phyloP scores from a whole-genome alignment of 805 yeast genomes.

The Saturnispora diversa region DNA sequence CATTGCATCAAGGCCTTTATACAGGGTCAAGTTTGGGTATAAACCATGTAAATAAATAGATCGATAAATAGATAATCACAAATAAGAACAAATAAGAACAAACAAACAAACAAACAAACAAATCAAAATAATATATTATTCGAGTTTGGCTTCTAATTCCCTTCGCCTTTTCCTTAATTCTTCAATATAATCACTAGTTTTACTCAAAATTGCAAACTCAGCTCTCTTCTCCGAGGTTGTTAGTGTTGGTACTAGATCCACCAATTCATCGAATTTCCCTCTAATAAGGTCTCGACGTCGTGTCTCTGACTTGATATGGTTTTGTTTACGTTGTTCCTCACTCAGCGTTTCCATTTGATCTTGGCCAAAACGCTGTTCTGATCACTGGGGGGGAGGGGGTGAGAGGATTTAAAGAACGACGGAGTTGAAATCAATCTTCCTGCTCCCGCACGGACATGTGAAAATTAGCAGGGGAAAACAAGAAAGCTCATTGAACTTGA shows the following conservation, averaged over 20 bases:
- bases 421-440: no score
- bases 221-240: slow-evolving; percentile 66
- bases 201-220: slow-evolving; percentile 65
- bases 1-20: slow-evolving; percentile 5
- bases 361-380: not conserved
- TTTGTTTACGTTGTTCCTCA: slow-evolving; percentile 29
- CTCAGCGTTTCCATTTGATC: slow-evolving; percentile 13
- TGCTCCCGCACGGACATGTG: no score
- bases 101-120: no score
- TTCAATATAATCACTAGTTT: slow-evolving; percentile 44
- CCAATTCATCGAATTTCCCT: slow-evolving; percentile 69
- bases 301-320: slow-evolving; percentile 53
- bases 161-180: slow-evolving; percentile 28
- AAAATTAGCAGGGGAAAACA: no score
- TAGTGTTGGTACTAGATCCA: slow-evolving; percentile 66
- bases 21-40: slow-evolving; percentile 11
- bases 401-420: not conserved
- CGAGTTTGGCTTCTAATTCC: not conserved
- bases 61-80: not conserved
- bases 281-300: slow-evolving; percentile 81
- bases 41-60: not conserved
- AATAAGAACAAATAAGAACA: not conserved
- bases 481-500: no score
- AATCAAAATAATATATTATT: not conserved
- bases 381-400: not conserved